Evolutionary conservation across 768 basidiomycete genomes (phyloP).

Genomic region (Macrolepiota fuliginosa): DNA sequence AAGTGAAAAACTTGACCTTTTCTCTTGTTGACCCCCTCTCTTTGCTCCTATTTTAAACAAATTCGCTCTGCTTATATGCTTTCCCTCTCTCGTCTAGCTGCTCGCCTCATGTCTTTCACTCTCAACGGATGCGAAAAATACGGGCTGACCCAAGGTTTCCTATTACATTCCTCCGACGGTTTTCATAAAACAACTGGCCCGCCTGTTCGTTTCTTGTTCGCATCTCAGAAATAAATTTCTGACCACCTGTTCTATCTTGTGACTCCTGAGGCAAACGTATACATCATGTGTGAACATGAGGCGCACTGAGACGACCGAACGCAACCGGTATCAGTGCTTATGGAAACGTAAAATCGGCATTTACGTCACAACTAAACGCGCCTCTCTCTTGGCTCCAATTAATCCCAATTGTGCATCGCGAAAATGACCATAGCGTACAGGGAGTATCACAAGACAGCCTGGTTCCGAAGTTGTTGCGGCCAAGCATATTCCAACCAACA

Average conservation of each 20-base stretch:
- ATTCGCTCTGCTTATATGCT: slow-evolving; percentile 10
- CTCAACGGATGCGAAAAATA: neutral
- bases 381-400: neutral
- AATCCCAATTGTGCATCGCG: too few species aligned
- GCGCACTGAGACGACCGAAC: too few species aligned
- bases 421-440: neutral
- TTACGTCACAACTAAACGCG: neutral
- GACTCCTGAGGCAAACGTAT: neutral
- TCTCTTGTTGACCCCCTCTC: neutral
- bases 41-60: neutral
- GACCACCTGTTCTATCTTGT: neutral
- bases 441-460: neutral
- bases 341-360: neutral
- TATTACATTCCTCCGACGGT: neutral
- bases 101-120: neutral
- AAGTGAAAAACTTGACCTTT: slow-evolving; percentile 4
- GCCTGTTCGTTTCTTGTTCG: neutral
- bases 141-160: neutral
- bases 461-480: neutral
- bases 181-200: neutral
- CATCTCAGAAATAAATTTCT: slow-evolving; percentile 9
- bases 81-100: slow-evolving; percentile 4
- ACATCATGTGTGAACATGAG: neutral
- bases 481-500: neutral
- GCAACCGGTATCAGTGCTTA: neutral